Base-by-base conservation (phyloP, 2,329 filamentous ascomycete genomes). In the Ceratocystis smalleyi region DNA sequence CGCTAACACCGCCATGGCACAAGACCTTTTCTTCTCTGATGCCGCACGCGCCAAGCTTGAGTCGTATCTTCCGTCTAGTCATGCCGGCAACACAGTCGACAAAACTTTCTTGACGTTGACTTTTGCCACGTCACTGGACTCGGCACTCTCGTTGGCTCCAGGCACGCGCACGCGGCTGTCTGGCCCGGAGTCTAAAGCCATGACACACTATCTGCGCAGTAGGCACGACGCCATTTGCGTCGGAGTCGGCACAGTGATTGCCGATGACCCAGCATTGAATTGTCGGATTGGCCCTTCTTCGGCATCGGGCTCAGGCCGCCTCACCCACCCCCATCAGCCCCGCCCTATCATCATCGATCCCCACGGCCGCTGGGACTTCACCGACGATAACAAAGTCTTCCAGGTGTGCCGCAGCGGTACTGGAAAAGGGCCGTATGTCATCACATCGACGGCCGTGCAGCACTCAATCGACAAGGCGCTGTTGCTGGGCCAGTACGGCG, bases 191-290 rank as follows among this genome's bases (percentile, higher is more conserved):
- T 89, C 89, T 45, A 96, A 96, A 74, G 82, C 88, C 63, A 95
- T 97, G 89, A 96, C 92, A 0, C 92, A 97, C 74, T 89, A 88
- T 72, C 81, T 97, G 32, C 88, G 92, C 70, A 85, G 86, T 12
- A 82, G 81, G 17, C 91, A 97, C 75, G 84, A 88, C 68, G 90
- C 89, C 47, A 95, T 96, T 69, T 79, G 95, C 27, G 79, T 97
- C 40, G 92, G 92, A 24, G 89, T 87, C 3, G 87, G 87, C 2
- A 97, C 92, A 0, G 88, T 90, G 6, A 77, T 89, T 30, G 87
- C 89, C 22, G 92, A 97, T 73, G 83, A 96, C 71, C 92, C 92
- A 1, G 85, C 84, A 1, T 77, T 97, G 63, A 96, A 95, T 73
- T 94, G 88, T 71, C 84, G 91, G 19, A 79, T 91, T 55, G 78